A percentile compares a stretch with the other conserved stretches of the same genome.
Evolutionary conservation across 78 protist species (phyloP).

Genomic region (Polysphondylium violaceum): DNA sequence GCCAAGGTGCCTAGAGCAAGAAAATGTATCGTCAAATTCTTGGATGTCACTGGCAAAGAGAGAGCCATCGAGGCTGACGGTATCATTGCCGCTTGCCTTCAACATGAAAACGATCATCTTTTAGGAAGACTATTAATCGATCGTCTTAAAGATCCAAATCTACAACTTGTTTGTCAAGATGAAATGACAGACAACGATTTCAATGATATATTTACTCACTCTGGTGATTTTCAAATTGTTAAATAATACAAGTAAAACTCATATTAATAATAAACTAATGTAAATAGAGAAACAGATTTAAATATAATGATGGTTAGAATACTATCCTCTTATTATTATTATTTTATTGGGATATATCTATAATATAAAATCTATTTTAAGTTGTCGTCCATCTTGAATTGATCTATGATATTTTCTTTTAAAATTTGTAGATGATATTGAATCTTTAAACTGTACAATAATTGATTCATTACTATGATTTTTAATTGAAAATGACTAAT

Average conservation of each 20-base stretch:
- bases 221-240: slow-evolving; percentile 66
- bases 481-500: no score
- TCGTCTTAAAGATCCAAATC: slow-evolving; percentile 6
- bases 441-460: no score
- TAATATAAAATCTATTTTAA: no score
- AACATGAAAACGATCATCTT: slow-evolving; percentile 78
- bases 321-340: no score
- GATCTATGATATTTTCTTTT: no score
- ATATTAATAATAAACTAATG: no score
- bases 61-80: slow-evolving; percentile 62
- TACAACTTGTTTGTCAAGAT: slow-evolving; percentile 1
- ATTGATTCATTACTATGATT: no score
- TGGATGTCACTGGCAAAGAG: slow-evolving; percentile 28
- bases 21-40: slow-evolving; percentile 45
- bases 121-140: slow-evolving; percentile 38
- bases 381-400: no score
- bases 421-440: no score
- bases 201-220: not conserved
- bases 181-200: slow-evolving; percentile 3
- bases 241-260: slow-evolving; percentile 28
- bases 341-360: not conserved
- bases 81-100: slow-evolving; percentile 58
- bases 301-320: no score
- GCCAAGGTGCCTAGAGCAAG: slow-evolving; percentile 37
- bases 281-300: no score